A percentile compares a stretch with the other conserved stretches of the same genome.
Evolutionary conservation across 768 basidiomycete species (phyloP).

Genomic region (Rossbeevera mucosa): DNA sequence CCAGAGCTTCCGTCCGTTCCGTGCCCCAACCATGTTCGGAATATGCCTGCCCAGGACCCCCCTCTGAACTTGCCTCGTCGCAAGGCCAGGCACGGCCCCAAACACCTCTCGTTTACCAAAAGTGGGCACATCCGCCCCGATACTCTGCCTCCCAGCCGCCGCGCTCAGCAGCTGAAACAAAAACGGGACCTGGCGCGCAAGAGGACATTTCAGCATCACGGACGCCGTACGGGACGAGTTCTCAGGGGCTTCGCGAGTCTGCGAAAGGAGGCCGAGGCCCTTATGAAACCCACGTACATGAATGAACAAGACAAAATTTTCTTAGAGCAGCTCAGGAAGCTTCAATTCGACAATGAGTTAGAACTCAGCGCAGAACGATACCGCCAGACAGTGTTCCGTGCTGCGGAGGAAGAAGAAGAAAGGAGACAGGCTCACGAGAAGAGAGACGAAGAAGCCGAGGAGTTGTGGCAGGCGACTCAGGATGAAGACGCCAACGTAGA

Average conservation of each 20-base stretch:
- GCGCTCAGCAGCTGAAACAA: background rate
- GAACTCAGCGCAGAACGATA: slow-evolving; percentile 15
- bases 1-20: background rate
- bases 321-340: slow-evolving; percentile 17
- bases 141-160: slow-evolving; percentile 2
- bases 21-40: background rate
- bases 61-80: background rate
- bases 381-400: slow-evolving; percentile 23
- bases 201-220: background rate
- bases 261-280: slow-evolving; percentile 8
- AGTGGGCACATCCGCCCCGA: background rate
- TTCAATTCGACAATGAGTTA: slow-evolving; percentile 13
- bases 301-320: slow-evolving; percentile 22
- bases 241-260: slow-evolving; percentile 6
- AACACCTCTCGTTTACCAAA: slow-evolving; percentile 9
- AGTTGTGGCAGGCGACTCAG: slow-evolving; percentile 12
- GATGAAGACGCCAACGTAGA: slow-evolving; percentile 14
- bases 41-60: background rate
- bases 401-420: slow-evolving; percentile 10
- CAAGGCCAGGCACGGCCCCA: slow-evolving; percentile 15
- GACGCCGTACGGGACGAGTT: slow-evolving; percentile 1
- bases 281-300: slow-evolving; percentile 19
- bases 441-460: slow-evolving; percentile 19
- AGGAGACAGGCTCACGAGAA: slow-evolving; percentile 14
- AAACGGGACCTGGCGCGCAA: slow-evolving; percentile 9